Conservation (phyloP, 108 stramenopile genomes). For the Hondaea fermentalgiana region DNA sequence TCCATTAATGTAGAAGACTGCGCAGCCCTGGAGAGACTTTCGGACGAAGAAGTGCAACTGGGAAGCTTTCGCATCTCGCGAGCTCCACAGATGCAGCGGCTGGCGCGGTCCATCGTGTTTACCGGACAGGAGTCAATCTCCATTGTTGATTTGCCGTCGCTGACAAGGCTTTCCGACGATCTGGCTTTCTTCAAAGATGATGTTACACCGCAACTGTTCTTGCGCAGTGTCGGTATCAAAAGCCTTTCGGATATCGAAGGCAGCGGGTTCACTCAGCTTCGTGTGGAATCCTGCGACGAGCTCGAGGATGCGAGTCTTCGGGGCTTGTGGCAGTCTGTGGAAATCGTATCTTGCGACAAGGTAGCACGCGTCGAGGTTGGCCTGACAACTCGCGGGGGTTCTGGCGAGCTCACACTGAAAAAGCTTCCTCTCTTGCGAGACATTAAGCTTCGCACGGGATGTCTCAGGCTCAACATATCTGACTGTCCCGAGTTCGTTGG, state of each 20-base stretch:
- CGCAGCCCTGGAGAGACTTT: neutral
- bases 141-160: neutral
- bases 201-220: neutral
- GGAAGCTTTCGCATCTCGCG: neutral
- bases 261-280: neutral
- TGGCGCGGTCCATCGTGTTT: neutral
- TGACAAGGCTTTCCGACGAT: neutral
- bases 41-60: neutral
- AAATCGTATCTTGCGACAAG: neutral
- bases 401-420: neutral
- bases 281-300: neutral
- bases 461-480: neutral
- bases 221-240: neutral
- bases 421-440: neutral
- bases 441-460: neutral
- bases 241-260: neutral
- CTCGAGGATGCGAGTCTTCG: neutral
- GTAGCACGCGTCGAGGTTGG: neutral
- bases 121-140: neutral
- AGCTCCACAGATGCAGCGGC: neutral
- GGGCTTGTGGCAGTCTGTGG: neutral
- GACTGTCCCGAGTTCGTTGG: neutral
- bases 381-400: neutral
- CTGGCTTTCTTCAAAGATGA: neutral
- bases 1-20: neutral